These are phyloP conservation scores for Pugionium dolabratum DNA, from an alignment of 345 rosid genomes.

Conservation along the genomic window DNA sequence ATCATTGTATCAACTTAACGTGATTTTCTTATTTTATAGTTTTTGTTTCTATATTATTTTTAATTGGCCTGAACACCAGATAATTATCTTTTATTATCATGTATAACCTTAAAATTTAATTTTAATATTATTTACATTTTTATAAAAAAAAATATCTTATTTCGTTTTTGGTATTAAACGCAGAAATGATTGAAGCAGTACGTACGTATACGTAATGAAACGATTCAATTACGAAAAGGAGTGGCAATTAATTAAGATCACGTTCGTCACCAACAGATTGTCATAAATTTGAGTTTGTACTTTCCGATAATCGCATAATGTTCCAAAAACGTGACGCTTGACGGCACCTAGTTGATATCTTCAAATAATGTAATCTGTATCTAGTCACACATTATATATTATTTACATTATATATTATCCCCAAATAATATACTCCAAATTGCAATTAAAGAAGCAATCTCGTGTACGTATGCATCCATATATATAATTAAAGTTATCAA, in stretches of 20 bases:
- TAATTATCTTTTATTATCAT: too few species aligned
- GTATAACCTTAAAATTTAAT: too few species aligned
- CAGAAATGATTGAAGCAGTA: too few species aligned
- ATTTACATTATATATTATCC: slow-evolving; percentile 15
- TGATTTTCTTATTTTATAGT: too few species aligned
- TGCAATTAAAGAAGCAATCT: slow-evolving; percentile 15
- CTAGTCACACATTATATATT: slow-evolving; percentile 14
- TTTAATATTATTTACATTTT: too few species aligned
- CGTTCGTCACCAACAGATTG: slow-evolving; percentile 29
- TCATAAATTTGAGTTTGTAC: slow-evolving; percentile 28
- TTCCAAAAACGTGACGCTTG: slow-evolving; percentile 28
- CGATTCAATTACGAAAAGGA: too few species aligned
- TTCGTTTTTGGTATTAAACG: too few species aligned
- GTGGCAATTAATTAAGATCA: not conserved
- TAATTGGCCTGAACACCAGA: too few species aligned
- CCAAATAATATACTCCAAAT: slow-evolving; percentile 17
- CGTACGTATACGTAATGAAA: too few species aligned
- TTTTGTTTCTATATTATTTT: too few species aligned
- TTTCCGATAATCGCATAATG: slow-evolving; percentile 9
- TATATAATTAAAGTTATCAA: not conserved
- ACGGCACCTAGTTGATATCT: slow-evolving; percentile 17
- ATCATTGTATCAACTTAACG: too few species aligned
- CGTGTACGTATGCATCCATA: slow-evolving; percentile 14
- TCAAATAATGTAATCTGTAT: slow-evolving; percentile 12
- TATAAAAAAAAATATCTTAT: too few species aligned